phyloP scores from a whole-genome alignment of 306 rosid genomes.

The Vachellia pachyceras region DNA sequence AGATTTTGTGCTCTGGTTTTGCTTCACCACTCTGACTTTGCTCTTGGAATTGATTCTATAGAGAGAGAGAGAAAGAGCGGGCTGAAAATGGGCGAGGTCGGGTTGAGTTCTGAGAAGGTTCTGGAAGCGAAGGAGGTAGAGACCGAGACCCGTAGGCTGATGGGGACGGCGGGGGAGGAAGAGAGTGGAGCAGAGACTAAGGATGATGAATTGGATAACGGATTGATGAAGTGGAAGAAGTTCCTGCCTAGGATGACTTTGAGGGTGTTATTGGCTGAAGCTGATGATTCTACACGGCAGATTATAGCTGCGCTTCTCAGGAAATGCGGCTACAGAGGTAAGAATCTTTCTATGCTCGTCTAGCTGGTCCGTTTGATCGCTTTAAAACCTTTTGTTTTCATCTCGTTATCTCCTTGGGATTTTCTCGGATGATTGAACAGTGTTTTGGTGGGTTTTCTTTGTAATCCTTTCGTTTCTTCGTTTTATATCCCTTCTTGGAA shows the following conservation, averaged over 20 bases:
- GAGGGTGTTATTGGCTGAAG: constrained; percentile 84
- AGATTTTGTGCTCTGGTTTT: constrained; percentile 15
- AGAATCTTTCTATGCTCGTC: background rate
- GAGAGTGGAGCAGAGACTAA: constrained; percentile 35
- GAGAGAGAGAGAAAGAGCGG: background rate
- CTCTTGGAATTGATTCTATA: constrained; percentile 1
- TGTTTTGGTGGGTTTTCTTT: background rate
- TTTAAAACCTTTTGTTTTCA: background rate
- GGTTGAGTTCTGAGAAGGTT: constrained; percentile 51
- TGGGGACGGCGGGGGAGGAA: constrained; percentile 19
- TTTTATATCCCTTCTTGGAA: background rate
- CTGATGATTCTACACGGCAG: constrained; percentile 96
- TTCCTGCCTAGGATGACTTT: constrained; percentile 71
- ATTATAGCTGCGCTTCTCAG: constrained; percentile 90
- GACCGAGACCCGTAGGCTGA: background rate
- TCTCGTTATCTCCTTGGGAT: constrained; percentile 8
- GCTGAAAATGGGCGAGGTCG: constrained; percentile 64
- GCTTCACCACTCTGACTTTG: constrained; percentile 21
- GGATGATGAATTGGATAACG: constrained; percentile 50
- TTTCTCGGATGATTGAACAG: background rate
- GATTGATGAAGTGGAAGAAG: constrained; percentile 77
- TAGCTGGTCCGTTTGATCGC: background rate
- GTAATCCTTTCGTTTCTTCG: background rate
- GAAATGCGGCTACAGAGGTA: constrained; percentile 92
- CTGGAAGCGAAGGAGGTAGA: constrained; percentile 29